phyloP scores from a whole-genome alignment of 768 basidiomycete species.

The Tubosaeta brunneosetosa region DNA sequence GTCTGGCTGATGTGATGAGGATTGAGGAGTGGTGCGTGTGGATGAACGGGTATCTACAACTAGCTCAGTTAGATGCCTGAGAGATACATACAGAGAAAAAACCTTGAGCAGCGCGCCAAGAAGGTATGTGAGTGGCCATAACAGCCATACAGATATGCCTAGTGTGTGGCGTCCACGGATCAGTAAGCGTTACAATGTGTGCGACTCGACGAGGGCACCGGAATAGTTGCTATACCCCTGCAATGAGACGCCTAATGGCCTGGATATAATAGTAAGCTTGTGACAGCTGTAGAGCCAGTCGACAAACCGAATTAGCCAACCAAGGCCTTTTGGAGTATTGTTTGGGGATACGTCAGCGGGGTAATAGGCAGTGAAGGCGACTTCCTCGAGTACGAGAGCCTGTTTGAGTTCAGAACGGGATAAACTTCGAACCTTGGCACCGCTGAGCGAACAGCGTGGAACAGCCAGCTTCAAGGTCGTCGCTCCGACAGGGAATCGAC shows the following conservation, averaged over 20 bases:
- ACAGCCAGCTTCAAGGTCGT: conserved; percentile 52
- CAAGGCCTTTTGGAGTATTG: conserved; percentile 37
- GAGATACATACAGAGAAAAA: background rate
- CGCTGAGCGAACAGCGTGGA: conserved; percentile 37
- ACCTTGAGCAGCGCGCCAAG: conserved; percentile 49
- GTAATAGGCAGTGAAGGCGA: conserved; percentile 63
- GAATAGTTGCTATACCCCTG: conserved; percentile 47
- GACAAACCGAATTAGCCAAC: conserved; percentile 56
- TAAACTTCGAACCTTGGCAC: conserved; percentile 32
- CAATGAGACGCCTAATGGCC: conserved; percentile 42
- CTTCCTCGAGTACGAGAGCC: conserved; percentile 55
- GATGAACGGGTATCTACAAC: conserved; percentile 52
- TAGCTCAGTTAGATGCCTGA: background rate
- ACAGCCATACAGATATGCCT: conserved; percentile 28
- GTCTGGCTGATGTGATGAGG: conserved; percentile 2
- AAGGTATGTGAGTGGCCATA: conserved; percentile 47
- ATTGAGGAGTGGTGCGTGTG: conserved; percentile 49
- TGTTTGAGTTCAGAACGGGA: conserved; percentile 27
- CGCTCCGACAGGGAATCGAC: conserved; percentile 55
- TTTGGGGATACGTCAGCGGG: conserved; percentile 41
- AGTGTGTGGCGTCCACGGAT: background rate
- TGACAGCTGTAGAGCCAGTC: background rate
- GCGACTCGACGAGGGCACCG: conserved; percentile 31
- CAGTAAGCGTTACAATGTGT: background rate
- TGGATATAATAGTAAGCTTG: conserved; percentile 5